Evolutionary conservation across 768 basidiomycete genomes (phyloP).

Genomic region (Lentinula guzmanii): DNA sequence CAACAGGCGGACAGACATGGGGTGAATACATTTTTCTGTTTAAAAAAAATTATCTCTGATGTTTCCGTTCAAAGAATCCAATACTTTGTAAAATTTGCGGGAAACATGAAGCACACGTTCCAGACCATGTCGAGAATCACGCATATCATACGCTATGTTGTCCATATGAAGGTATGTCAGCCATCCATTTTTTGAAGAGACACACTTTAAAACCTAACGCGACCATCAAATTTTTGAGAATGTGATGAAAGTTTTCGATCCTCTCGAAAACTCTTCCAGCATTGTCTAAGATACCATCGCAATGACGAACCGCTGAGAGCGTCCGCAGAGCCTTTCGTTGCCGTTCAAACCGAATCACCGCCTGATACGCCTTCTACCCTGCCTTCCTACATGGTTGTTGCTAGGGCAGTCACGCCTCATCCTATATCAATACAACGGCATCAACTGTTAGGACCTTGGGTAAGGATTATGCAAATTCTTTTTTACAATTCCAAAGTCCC

Average conservation of each 20-base stretch:
- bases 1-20: conserved; percentile 28
- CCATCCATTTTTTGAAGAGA: conserved; percentile 16
- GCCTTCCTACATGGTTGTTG: conserved; percentile 46
- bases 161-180: conserved; percentile 1
- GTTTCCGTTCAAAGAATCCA: neutral
- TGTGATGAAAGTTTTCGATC: conserved; percentile 46
- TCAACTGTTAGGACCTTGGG: conserved; percentile 46
- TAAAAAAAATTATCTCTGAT: neutral
- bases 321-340: conserved; percentile 23
- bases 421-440: conserved; percentile 49
- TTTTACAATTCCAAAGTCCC: neutral
- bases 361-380: conserved; percentile 34
- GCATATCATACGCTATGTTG: neutral
- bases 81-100: neutral
- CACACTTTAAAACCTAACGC: neutral
- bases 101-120: neutral
- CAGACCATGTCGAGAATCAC: conserved; percentile 1
- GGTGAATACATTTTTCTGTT: neutral
- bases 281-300: conserved; percentile 38
- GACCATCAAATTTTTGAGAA: conserved; percentile 26
- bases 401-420: conserved; percentile 35
- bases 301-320: conserved; percentile 25
- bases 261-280: conserved; percentile 41
- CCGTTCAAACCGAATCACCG: conserved; percentile 23
- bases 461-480: conserved; percentile 18